Percentiles rank a stretch among this genome's conserved stretches.
Evolutionary conservation across 73 alveolate genomes (phyloP).

Genomic region (Paramecium biaurelia): DNA sequence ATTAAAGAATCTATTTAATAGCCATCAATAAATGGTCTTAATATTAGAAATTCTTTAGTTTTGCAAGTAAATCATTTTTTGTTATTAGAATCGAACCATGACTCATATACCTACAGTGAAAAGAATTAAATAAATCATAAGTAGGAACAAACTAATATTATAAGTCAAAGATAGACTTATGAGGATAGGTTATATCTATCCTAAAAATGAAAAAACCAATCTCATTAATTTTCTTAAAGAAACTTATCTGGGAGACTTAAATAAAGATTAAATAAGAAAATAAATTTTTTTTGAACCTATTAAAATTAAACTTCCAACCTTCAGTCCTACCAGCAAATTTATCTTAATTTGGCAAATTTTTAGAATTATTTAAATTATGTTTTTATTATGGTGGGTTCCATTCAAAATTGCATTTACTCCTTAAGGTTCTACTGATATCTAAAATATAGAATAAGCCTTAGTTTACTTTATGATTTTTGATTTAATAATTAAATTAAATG

Average conservation of each 20-base stretch:
- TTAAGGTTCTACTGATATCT: background rate
- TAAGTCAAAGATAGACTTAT: background rate
- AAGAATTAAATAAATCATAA: background rate
- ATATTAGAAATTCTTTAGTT: background rate
- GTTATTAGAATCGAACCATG: background rate
- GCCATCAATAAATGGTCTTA: background rate
- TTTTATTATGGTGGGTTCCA: conserved; percentile 30
- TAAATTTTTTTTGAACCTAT: background rate
- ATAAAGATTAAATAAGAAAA: background rate
- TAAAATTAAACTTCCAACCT: background rate
- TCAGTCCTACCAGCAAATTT: background rate
- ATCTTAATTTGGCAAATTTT: background rate
- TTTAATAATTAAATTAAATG: conserved; percentile 11
- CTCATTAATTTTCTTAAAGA: background rate
- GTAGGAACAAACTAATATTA: background rate
- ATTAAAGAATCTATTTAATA: background rate
- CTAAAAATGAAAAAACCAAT: background rate
- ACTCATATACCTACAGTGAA: background rate
- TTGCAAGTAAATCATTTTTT: background rate
- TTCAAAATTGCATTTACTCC: background rate
- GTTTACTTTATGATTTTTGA: background rate
- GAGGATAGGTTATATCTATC: background rate
- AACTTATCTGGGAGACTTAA: background rate
- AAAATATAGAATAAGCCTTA: background rate
- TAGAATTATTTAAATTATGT: background rate